Percentiles rank a stretch among this genome's conserved stretches.
phyloP scores from a whole-genome alignment of 1,139 yeast species.

The Zygoascus meyerae region DNA sequence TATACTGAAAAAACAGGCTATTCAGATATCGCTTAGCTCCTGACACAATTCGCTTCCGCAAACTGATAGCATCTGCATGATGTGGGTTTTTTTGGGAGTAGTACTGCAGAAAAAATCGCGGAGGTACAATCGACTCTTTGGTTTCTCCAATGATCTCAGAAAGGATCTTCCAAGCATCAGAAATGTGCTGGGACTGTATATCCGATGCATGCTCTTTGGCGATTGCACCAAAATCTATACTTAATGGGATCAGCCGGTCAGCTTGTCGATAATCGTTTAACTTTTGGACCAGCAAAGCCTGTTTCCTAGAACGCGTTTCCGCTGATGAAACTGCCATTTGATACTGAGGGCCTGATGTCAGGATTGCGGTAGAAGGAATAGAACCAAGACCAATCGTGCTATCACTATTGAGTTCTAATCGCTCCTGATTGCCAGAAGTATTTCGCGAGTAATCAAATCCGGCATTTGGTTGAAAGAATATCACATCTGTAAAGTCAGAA shows the following conservation, averaged over 20 bases:
- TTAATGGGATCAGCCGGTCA: conserved; percentile 45
- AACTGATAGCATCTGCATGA: conserved; percentile 29
- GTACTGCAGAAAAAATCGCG: not conserved
- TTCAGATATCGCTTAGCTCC: conserved; percentile 64
- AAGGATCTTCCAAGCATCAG: conserved; percentile 36
- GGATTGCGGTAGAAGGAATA: not conserved
- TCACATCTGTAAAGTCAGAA: conserved; percentile 31
- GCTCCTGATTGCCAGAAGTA: not conserved
- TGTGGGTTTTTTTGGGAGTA: conserved; percentile 4
- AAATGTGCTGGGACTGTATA: conserved; percentile 33
- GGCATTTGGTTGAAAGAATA: conserved; percentile 24
- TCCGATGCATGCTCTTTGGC: conserved; percentile 41
- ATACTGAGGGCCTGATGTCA: conserved; percentile 12
- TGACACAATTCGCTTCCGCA: conserved; percentile 47
- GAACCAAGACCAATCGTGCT: not conserved
- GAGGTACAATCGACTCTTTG: conserved; percentile 9
- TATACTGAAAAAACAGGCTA: conserved; percentile 56
- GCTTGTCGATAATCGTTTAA: conserved; percentile 65
- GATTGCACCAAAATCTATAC: conserved; percentile 39
- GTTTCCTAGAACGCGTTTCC: conserved; percentile 36
- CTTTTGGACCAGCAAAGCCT: conserved; percentile 64
- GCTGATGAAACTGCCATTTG: conserved; percentile 3
- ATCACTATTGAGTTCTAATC: conserved; percentile 4
- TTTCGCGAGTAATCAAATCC: conserved; percentile 7
- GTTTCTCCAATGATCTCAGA: conserved; percentile 29